Base-by-base conservation (phyloP, 768 basidiomycete genomes). In the Steccherinum ochraceum region DNA sequence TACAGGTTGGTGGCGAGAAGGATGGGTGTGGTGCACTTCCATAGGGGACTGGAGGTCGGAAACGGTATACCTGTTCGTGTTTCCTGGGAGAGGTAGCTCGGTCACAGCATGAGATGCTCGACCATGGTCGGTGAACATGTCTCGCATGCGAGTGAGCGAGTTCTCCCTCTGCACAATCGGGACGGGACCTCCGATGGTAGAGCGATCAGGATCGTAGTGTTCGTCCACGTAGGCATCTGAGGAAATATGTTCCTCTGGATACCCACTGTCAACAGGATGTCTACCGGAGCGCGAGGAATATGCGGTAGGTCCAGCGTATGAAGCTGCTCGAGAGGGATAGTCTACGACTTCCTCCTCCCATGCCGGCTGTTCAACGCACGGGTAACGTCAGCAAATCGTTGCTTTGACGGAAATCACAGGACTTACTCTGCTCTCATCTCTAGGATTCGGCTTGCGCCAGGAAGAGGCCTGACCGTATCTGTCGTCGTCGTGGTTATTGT, bases 81-180 rank as follows among this genome's bases (percentile, higher is more conserved):
- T 55, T 30, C 52, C 47, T n/a, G 61, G 57, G 13, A 52, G 51
- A 16, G 56, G 53, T 0, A 61, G 52, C 41, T 59, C 53, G 4
- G 57, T 53, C n/a, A 55, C 52, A 5, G 55, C 58, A 3, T 59
- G 54, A 2, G 58, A 51, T 5, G 54, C 45, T 2, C 40, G 41
- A 23, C 50, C 61, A 44, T 60, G 54, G 50, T 61, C 61, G 3
- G 60, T 55, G 50, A 64, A 64, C 3, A 58, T 61, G 5, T 61
- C 57, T 48, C 59, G 59, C 1, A 64, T 50, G 19, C 63, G 61
- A 13, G 56, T 51, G 4, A 61, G 52, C 5, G 63, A 62, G 19
- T 43, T 43, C 49, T 64, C 61, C 12, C 63, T 56, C 49, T 64
- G 61, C 5, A 62, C 60, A 46, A 62, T 57, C 11, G 63, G 63